phyloP scores from a whole-genome alignment of 768 basidiomycete species.

The Boletus bicolor region DNA sequence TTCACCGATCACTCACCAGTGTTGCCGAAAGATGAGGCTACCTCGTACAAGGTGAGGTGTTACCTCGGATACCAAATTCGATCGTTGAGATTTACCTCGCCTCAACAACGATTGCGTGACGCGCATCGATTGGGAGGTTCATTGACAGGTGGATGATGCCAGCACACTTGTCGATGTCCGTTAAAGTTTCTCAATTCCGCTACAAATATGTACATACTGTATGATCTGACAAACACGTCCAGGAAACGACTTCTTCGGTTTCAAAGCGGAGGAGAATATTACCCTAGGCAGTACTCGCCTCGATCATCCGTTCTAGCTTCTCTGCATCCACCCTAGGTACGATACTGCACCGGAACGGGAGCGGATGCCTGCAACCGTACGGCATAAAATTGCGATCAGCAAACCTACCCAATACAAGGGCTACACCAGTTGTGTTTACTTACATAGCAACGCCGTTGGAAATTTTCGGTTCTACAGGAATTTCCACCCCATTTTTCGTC shows the following conservation, averaged over 20 bases:
- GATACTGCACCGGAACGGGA: slow-evolving; percentile 18
- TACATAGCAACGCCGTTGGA: slow-evolving; percentile 8
- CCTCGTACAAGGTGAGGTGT: too few relatives aligned
- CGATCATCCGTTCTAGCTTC: slow-evolving; percentile 11
- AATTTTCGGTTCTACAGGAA: slow-evolving; percentile 16
- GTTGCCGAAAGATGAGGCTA: too few relatives aligned
- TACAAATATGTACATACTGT: neutral
- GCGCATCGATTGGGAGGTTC: too few relatives aligned
- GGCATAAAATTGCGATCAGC: neutral
- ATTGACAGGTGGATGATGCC: too few relatives aligned
- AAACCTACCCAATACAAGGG: neutral
- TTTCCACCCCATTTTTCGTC: slow-evolving; percentile 20
- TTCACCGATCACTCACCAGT: too few relatives aligned
- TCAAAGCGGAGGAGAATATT: neutral
- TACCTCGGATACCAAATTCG: too few relatives aligned
- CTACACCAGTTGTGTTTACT: neutral
- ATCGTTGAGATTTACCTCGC: too few relatives aligned
- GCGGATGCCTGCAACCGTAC: slow-evolving; percentile 7
- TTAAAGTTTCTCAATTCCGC: neutral
- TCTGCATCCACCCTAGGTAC: slow-evolving; percentile 9
- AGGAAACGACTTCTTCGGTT: neutral
- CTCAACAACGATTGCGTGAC: too few relatives aligned
- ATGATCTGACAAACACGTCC: neutral
- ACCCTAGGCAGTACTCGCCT: slow-evolving; percentile 11
- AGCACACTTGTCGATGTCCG: too few relatives aligned